A percentile compares a stretch with the other conserved stretches of the same genome.
Evolutionary conservation across 2,329 filamentous ascomycete genomes (phyloP).

Genomic region (Alternaria triticimaculans): DNA sequence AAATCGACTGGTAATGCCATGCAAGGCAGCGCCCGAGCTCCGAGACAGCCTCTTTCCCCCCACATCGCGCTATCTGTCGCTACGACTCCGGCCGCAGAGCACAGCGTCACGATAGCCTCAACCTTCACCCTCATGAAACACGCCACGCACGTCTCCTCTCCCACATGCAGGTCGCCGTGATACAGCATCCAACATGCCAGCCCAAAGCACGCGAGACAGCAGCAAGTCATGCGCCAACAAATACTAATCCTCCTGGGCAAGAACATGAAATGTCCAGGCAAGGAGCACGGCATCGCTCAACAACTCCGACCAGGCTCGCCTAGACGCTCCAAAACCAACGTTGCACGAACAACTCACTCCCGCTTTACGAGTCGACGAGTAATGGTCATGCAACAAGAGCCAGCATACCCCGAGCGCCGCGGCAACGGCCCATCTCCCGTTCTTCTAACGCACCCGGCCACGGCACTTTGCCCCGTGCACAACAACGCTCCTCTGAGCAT

Average conservation of each 20-base stretch:
- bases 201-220: constrained; percentile 20
- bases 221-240: constrained; percentile 24
- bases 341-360: constrained; percentile 3
- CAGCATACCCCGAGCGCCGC: constrained; percentile 27
- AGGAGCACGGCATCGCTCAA: constrained; percentile 26
- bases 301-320: constrained; percentile 5
- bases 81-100: constrained; percentile 21
- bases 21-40: neutral
- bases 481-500: constrained; percentile 24
- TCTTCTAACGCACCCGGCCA: constrained; percentile 18
- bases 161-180: constrained; percentile 19
- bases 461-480: constrained; percentile 4
- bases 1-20: neutral
- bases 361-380: constrained; percentile 5
- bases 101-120: constrained; percentile 23
- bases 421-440: constrained; percentile 28
- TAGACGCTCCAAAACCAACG: neutral
- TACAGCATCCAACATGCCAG: constrained; percentile 15
- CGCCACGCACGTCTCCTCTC: constrained; percentile 25
- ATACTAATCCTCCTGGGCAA: neutral
- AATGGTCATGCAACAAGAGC: constrained; percentile 12
- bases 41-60: constrained; percentile 7
- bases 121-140: constrained; percentile 26
- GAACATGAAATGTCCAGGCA: constrained; percentile 12
- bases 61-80: constrained; percentile 21